Conservation (phyloP, 306 rosid genomes). For the Vigna nakashimae region DNA sequence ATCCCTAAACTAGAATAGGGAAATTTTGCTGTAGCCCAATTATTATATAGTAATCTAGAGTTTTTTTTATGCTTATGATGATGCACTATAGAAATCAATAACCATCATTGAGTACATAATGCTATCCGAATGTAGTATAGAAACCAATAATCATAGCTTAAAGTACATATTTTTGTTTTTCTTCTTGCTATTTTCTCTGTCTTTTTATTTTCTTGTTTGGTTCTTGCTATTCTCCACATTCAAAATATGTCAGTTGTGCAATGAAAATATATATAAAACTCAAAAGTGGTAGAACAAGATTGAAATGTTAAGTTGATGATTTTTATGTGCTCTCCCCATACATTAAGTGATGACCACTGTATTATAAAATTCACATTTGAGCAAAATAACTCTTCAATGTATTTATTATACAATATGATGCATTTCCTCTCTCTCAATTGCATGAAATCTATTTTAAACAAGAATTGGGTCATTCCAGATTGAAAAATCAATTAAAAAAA, state of each 20-base stretch:
- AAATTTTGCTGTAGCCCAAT: slow-evolving; percentile 42
- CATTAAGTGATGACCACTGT: neutral
- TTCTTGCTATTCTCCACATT: neutral
- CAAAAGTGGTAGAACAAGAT: neutral
- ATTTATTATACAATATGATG: neutral
- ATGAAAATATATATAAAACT: slow-evolving; percentile 23
- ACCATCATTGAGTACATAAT: neutral
- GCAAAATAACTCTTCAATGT: neutral
- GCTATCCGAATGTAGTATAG: neutral
- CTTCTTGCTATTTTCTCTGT: neutral
- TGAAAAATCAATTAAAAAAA: neutral
- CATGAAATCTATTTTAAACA: neutral
- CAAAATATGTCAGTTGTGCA: slow-evolving; percentile 5
- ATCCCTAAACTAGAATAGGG: slow-evolving; percentile 39
- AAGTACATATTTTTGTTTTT: neutral
- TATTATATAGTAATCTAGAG: slow-evolving; percentile 39
- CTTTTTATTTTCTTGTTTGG: neutral
- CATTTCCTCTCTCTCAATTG: neutral
- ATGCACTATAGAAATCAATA: neutral
- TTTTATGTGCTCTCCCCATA: neutral
- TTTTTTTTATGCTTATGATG: slow-evolving; percentile 18
- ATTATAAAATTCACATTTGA: neutral
- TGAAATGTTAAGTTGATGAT: neutral
- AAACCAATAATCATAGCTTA: slow-evolving; percentile 5
- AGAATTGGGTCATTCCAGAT: neutral